Percentiles rank a stretch among this genome's conserved stretches.
These are phyloP conservation scores for Kwoniella shandongensis DNA, from an alignment of 768 basidiomycete genomes.

Conservation along the genomic window DNA sequence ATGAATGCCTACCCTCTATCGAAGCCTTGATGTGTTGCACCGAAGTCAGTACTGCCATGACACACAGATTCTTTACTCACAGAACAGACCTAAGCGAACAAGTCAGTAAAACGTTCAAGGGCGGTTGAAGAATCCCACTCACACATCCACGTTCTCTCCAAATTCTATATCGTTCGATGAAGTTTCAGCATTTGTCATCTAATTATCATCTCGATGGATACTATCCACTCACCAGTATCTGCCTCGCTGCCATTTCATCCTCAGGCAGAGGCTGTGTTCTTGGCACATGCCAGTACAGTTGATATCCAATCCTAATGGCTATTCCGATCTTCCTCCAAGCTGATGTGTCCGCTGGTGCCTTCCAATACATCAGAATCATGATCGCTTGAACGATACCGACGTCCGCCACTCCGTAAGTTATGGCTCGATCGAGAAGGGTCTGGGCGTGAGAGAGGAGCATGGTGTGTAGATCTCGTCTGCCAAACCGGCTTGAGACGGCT, in stretches of 20 bases:
- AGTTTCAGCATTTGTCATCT: not conserved
- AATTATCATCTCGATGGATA: not conserved
- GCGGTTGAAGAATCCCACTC: slow-evolving; percentile 7
- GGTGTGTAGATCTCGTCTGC: slow-evolving; percentile 67
- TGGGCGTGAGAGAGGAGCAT: slow-evolving; percentile 70
- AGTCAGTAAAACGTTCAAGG: not conserved
- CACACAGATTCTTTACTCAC: slow-evolving; percentile 10
- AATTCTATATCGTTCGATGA: slow-evolving; percentile 15
- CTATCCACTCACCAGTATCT: slow-evolving; percentile 28
- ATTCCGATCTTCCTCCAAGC: slow-evolving; percentile 37
- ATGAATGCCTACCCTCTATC: slow-evolving; percentile 36
- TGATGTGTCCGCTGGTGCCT: slow-evolving; percentile 73
- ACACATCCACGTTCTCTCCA: slow-evolving; percentile 39
- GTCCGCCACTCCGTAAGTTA: slow-evolving; percentile 72
- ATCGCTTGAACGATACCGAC: slow-evolving; percentile 88
- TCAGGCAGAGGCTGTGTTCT: slow-evolving; percentile 24
- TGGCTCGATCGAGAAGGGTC: slow-evolving; percentile 72
- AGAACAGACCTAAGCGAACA: slow-evolving; percentile 23
- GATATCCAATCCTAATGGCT: slow-evolving; percentile 36
- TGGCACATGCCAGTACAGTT: slow-evolving; percentile 32
- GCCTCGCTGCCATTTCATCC: slow-evolving; percentile 28
- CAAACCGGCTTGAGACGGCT: slow-evolving; percentile 83
- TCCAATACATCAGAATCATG: slow-evolving; percentile 86
- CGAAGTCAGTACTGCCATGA: not conserved
- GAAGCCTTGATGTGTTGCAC: slow-evolving; percentile 18